Percentiles rank a stretch among this genome's conserved stretches.
phyloP scores from a whole-genome alignment of 1,284 basidiomycete species.

The Boletus sp. region DNA sequence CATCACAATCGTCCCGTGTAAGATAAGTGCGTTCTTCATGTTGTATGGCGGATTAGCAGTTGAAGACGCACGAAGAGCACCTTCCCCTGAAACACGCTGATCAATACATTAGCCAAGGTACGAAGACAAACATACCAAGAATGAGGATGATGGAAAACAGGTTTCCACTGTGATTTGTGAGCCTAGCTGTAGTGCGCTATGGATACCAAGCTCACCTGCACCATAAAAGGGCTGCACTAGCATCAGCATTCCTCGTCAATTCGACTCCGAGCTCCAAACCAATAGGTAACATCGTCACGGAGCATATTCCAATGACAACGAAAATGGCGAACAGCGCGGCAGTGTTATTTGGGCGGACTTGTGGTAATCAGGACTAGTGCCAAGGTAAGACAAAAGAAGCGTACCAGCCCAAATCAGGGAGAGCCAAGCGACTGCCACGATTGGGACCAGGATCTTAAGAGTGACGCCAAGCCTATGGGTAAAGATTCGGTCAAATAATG shows the following conservation, averaged over 20 bases:
- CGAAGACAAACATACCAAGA: conserved; percentile 43
- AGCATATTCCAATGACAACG: conserved; percentile 60
- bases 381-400: conserved; percentile 18
- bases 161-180: conserved; percentile 50
- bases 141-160: conserved; percentile 61
- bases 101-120: neutral
- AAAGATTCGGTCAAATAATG: conserved; percentile 73
- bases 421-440: conserved; percentile 60
- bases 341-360: conserved; percentile 50
- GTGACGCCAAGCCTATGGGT: conserved; percentile 63
- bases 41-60: conserved; percentile 63
- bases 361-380: conserved; percentile 3
- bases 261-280: conserved; percentile 73
- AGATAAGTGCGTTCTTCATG: conserved; percentile 61
- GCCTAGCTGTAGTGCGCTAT: neutral
- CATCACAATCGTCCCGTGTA: conserved; percentile 52
- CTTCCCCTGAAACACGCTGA: conserved; percentile 42
- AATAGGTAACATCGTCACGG: conserved; percentile 67
- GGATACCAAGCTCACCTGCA: conserved; percentile 44
- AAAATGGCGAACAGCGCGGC: conserved; percentile 61
- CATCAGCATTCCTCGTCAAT: conserved; percentile 71
- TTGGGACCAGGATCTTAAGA: conserved; percentile 56
- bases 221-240: conserved; percentile 72
- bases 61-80: conserved; percentile 57
- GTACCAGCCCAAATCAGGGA: conserved; percentile 73